These are phyloP conservation scores for Hortiboletus flavorubellus DNA, from an alignment of 768 basidiomycete species.

Conservation along the genomic window DNA sequence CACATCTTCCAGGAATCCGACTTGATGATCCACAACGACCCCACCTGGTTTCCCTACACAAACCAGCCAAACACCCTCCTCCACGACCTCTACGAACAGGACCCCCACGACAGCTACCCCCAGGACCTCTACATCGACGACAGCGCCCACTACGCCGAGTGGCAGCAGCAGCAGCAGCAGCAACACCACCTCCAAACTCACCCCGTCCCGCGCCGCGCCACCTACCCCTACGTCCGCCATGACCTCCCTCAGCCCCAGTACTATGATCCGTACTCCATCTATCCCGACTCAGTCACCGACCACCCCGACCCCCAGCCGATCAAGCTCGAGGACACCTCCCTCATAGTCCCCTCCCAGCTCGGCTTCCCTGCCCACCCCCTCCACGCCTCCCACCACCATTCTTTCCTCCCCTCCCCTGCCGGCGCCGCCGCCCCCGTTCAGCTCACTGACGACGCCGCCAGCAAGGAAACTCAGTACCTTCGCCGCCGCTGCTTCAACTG, in stretches of 20 bases:
- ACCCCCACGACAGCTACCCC: conserved; percentile 42
- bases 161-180: conserved; percentile 34
- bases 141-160: conserved; percentile 33
- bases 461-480: conserved; percentile 88
- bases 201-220: conserved; percentile 56
- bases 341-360: conserved; percentile 61
- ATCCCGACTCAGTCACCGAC: conserved; percentile 38
- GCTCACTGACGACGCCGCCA: conserved; percentile 87
- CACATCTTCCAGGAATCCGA: conserved; percentile 48
- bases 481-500: conserved; percentile 88
- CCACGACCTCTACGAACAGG: conserved; percentile 68
- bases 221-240: conserved; percentile 74
- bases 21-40: conserved; percentile 38
- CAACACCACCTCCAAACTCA: conserved; percentile 30
- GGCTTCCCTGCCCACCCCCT: conserved; percentile 29
- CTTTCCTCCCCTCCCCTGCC: conserved; percentile 40
- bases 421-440: conserved; percentile 59
- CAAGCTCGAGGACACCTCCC: conserved; percentile 63
- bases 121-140: conserved; percentile 35
- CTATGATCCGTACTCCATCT: conserved; percentile 35
- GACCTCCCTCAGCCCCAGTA: conserved; percentile 50
- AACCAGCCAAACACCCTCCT: conserved; percentile 51
- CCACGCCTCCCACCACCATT: conserved; percentile 36
- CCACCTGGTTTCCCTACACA: conserved; percentile 35
- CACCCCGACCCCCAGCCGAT: conserved; percentile 36